Base-by-base conservation (phyloP, 2,329 filamentous ascomycete species). In the Nigrograna mackinnonii region DNA sequence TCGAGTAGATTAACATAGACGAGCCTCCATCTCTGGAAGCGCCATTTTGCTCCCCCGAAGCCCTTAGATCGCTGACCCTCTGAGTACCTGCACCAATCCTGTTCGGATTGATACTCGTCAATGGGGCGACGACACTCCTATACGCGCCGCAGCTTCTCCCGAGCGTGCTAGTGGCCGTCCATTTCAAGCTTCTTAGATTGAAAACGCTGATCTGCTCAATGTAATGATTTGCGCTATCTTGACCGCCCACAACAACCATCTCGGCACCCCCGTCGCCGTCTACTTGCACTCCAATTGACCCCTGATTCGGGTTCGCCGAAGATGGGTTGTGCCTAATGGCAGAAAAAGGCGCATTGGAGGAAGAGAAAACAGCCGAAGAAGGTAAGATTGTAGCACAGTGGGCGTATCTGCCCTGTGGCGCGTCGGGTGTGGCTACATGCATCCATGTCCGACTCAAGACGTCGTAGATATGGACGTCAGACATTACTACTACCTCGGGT, bases 121-220 rank as follows among this genome's bases (percentile, higher is more conserved):
- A 73, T 13, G 94, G 91, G 4, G 91, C 88, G 22, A 96, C 91
- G 14, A 99, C 94, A 64, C 91, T 96, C 51, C 94, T 85, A 68
- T 99, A 99, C 1, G 94, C 94, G 49, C 94, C 94, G 64, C 94
- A 99, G 60, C 90, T 96, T 68, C 92, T 89, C 37, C 91, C 91
- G 34, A 97, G 77, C 1, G 85, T 78, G 50, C 89, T 89, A 2
- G 91, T 96, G 14, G 88, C 89, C 2, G 90, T 96, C 94, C 94
- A 99, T 70, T 94, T 95, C 46, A 97, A 73, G 65, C 90, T 96
- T 36, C 94, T 83, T 19, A 99, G 76, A 60, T 99, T 99, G 76
- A 99, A 99, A 3, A 99, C 90, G 64, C 91, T 97, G 51, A 99
- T 95, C 69, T 99, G 91, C 69, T 99, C 92, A 54, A 99, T 99